Conservation (phyloP, 768 basidiomycete species). For the Suillus decipiens region DNA sequence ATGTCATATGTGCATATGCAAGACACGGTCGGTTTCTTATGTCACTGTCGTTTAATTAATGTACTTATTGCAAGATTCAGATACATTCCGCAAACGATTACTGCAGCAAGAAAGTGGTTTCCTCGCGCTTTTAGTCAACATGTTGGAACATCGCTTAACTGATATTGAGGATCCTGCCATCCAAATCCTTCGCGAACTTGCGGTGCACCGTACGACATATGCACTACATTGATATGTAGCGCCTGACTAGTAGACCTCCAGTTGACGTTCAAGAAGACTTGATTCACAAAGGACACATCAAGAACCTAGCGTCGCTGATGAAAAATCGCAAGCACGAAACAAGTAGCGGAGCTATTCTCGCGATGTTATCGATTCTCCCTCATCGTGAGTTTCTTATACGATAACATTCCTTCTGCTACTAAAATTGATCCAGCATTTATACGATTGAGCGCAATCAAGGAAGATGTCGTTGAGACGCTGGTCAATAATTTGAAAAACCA, state of each 20-base stretch:
- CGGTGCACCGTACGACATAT: background rate
- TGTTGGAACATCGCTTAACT: constrained; percentile 11
- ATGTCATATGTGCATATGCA: constrained; percentile 7
- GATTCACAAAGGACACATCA: constrained; percentile 1
- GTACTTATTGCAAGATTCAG: background rate
- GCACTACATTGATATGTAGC: no score
- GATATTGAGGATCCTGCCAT: constrained; percentile 13
- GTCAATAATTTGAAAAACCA: constrained; percentile 5
- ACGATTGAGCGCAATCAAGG: background rate
- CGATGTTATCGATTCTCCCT: constrained; percentile 1
- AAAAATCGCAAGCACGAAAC: constrained; percentile 1
- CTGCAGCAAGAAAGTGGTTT: background rate
- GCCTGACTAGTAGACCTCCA: background rate
- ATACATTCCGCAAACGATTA: background rate
- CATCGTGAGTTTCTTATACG: background rate
- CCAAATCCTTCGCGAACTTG: constrained; percentile 8
- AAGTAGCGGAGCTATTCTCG: constrained; percentile 5
- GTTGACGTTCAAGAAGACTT: constrained; percentile 5
- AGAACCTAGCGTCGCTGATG: background rate
- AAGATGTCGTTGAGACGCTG: constrained; percentile 4
- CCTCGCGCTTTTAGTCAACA: constrained; percentile 4
- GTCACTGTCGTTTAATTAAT: background rate
- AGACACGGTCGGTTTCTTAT: background rate
- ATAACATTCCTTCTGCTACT: background rate
- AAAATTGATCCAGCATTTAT: background rate